Evolutionary conservation across 768 basidiomycete species (phyloP), one percentile per base, ranked within the genome.

Genomic region (Phylloporus rhodoxanthus): DNA sequence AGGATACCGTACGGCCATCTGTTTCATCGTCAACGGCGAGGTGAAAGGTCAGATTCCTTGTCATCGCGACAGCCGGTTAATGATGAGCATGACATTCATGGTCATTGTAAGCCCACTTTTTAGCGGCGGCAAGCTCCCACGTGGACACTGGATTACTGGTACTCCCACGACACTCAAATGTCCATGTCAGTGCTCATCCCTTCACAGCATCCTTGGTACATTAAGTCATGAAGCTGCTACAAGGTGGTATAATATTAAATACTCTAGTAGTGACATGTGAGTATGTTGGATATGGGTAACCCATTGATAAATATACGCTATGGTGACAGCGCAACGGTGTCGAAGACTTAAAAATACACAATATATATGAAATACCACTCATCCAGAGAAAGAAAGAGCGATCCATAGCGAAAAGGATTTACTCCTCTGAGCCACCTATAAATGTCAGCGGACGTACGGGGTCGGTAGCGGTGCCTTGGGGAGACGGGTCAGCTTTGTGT

Each of bases 401-500:
- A 28, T 49, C 37, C 51, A 39, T 32, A 26, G 20, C 45, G 42
- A 20, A 44, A 29, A 32, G 37, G 29, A 30, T 50, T 53, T 65
- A 67, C 51, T 55, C 54, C 4, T 64, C 60, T 30, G 65, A 58
- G 23, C 63, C 59, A 38, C 58, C 54, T 46, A 67, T 51, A 54
- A 68, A 66, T 39, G 61, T 63, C 50, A 69, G 61, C 20, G 66
- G 69, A 47, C 60, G 66, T 36, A 60, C 58, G n/a, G 69, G 56
- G 39, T 68, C 62, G 13, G 52, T 41, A 47, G 57, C 41, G 17
- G 56, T 30, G 28, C 45, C 69, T 52, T 65, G 67, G 9, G 57
- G 50, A n/a, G 63, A 56, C 38, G 64, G 55, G 6, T 63, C 61
- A n/a, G 58, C 66, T 56, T 69, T 71, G 29, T 73, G 71, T 54